Percentiles rank a stretch among this genome's conserved stretches.
These are phyloP conservation scores for Pleodorina starrii DNA, from an alignment of 139 green algal genomes.

Conservation along the genomic window DNA sequence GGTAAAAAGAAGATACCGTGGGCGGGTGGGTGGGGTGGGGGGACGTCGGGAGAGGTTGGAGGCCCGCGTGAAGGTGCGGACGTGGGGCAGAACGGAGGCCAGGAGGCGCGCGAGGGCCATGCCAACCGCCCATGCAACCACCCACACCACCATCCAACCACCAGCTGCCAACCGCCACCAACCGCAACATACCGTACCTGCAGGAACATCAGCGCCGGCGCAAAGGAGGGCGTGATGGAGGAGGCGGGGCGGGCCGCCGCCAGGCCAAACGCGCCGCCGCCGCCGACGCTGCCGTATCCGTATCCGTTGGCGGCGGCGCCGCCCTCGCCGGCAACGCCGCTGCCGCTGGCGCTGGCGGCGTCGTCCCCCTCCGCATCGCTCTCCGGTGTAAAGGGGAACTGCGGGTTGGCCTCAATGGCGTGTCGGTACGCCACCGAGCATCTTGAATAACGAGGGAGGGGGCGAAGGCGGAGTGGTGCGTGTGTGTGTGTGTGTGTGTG, in stretches of 20 bases:
- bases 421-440: slow-evolving; percentile 43
- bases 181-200: slow-evolving; percentile 48
- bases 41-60: too few relatives aligned
- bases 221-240: slow-evolving; percentile 50
- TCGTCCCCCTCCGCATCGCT: not conserved
- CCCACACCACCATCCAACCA: not conserved
- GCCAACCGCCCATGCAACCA: too few relatives aligned
- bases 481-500: too few relatives aligned
- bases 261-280: not conserved
- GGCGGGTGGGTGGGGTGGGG: too few relatives aligned
- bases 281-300: not conserved
- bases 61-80: too few relatives aligned
- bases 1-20: too few relatives aligned
- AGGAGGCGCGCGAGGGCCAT: too few relatives aligned
- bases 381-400: slow-evolving; percentile 46
- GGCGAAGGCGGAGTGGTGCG: too few relatives aligned
- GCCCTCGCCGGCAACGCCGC: not conserved
- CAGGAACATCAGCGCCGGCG: slow-evolving; percentile 47
- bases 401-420: slow-evolving; percentile 47
- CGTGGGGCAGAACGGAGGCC: too few relatives aligned
- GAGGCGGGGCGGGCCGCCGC: slow-evolving; percentile 7
- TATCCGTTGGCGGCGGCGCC: not conserved
- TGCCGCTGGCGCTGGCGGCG: too few relatives aligned
- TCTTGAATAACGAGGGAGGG: not conserved
- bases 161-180: too few relatives aligned